These are phyloP conservation scores for Neofusicoccum umdonicola DNA, from an alignment of 2,329 filamentous ascomycete species.

Conservation along the genomic window DNA sequence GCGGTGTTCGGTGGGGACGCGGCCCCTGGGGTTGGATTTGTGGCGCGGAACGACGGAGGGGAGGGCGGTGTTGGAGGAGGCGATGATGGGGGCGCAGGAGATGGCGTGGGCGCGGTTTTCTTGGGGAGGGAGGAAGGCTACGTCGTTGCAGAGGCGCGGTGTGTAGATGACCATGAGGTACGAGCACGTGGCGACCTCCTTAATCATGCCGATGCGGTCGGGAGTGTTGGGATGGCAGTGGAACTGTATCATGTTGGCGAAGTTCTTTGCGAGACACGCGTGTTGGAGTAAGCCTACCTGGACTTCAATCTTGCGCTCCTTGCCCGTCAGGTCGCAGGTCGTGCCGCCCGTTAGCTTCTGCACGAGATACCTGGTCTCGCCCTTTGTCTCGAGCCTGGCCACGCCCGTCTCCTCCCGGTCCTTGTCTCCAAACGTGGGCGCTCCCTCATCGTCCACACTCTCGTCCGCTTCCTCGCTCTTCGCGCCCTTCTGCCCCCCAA, in stretches of 20 bases:
- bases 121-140: slow-evolving; percentile 79
- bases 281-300: slow-evolving; percentile 47
- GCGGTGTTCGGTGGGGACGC: neutral
- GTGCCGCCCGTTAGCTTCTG: slow-evolving; percentile 79
- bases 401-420: slow-evolving; percentile 28
- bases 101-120: slow-evolving; percentile 75
- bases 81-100: slow-evolving; percentile 69
- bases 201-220: slow-evolving; percentile 86
- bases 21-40: neutral
- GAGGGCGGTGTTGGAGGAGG: slow-evolving; percentile 50
- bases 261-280: neutral
- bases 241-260: slow-evolving; percentile 44
- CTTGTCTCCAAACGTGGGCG: neutral
- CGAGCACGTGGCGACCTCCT: slow-evolving; percentile 85
- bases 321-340: slow-evolving; percentile 79
- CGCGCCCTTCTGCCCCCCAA: slow-evolving; percentile 17
- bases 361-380: slow-evolving; percentile 80
- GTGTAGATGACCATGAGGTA: slow-evolving; percentile 94
- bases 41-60: slow-evolving; percentile 38
- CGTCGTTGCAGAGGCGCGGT: slow-evolving; percentile 80
- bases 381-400: slow-evolving; percentile 74
- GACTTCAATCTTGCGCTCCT: slow-evolving; percentile 79
- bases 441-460: slow-evolving; percentile 19
- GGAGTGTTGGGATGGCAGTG: slow-evolving; percentile 73
- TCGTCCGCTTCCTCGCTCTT: slow-evolving; percentile 25